Evolutionary conservation across 495 filamentous ascomycete genomes (phyloP), one percentile per base, ranked within the genome.

Genomic region (Penicillium bovifimosum): DNA sequence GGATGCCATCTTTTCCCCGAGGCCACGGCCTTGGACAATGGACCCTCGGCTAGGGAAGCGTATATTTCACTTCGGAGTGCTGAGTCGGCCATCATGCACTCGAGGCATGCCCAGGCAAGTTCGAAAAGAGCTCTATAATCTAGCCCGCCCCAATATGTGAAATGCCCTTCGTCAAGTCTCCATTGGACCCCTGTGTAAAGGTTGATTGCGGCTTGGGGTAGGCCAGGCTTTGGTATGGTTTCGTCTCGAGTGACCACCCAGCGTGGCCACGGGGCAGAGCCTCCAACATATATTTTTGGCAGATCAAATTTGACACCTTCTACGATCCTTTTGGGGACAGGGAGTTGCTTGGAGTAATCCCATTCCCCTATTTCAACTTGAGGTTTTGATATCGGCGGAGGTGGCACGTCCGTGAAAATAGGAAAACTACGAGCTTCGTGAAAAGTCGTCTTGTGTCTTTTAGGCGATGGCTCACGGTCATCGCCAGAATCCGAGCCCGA

Each of bases 91-190:
- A 48, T 33, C 8, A 20, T 18, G 3, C 16, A 6, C 14, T 48
- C 46, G n/a, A 48, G 14, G 14, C 46, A 48, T 6, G 11, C 6
- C 9, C 13, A 29, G 6, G 33, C 46, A 17, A 48, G 46, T 36
- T 48, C 46, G 24, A 27, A 36, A 16, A 48, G 33, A 16, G 10
- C 13, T 14, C 20, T 20, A 33, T 48, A 38, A 29, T 36, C 20
- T n/a, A 48, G 24, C n/a, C 46, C 33, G 13, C 24, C 10, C 46
- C 46, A 48, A 2, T 6, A 5, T 1, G 18, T 13, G 46, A 27
- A 48, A 6, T 48, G n/a, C 2, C 46, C 46, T 16, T 48, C 46
- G 16, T 48, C 46, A n/a, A 48, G 28, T n/a, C 14, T n/a, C 46
- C 46, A 48, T 3, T 38, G 20, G 14, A 13, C 5, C 11, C 20